Percentiles rank a stretch among this genome's conserved stretches.
Conservation (phyloP, 2,329 filamentous ascomycete species). For the Colletotrichum viniferum region DNA sequence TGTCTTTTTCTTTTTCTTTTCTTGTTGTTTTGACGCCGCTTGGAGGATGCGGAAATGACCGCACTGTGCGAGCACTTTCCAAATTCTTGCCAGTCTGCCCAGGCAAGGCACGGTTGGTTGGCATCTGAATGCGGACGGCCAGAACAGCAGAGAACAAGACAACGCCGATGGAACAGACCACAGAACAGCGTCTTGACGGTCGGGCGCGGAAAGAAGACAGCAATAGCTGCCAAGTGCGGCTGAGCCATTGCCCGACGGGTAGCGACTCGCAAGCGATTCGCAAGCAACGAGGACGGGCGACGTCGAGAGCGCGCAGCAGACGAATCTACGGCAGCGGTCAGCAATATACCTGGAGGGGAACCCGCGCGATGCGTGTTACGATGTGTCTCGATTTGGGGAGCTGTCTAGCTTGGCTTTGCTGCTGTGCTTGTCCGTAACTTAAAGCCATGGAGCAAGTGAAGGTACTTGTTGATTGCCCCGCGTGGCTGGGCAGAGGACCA, state of each 20-base stretch:
- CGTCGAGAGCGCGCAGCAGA: neutral
- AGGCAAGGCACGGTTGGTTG: neutral
- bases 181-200: neutral
- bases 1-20: neutral
- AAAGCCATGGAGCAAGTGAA: neutral
- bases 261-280: neutral
- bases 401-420: neutral
- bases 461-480: neutral
- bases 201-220: neutral
- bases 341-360: neutral
- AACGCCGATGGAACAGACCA: neutral
- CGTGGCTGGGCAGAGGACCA: neutral
- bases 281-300: neutral
- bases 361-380: neutral
- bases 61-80: neutral
- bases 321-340: neutral
- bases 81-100: neutral
- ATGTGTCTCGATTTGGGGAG: neutral
- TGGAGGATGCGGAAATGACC: neutral
- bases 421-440: neutral
- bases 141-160: neutral
- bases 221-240: slow-evolving; percentile 2
- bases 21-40: neutral
- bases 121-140: slow-evolving; percentile 3
- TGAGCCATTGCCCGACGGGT: neutral